Base-by-base conservation (phyloP, 140 eudicot genomes). In the Ambrosia hybrid region DNA sequence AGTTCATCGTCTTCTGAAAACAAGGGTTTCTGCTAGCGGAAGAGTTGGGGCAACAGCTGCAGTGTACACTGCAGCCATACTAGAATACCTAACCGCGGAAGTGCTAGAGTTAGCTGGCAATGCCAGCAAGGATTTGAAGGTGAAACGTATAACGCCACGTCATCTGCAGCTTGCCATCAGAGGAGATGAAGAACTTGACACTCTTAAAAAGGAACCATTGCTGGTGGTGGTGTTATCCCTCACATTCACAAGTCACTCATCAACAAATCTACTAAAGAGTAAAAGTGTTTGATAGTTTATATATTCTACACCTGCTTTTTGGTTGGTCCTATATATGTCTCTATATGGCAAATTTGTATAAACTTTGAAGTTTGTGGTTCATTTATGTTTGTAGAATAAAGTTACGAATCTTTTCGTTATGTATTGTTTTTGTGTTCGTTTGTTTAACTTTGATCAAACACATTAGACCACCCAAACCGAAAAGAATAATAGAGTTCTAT, bases 31-130 rank as follows among this genome's bases (percentile, higher is more conserved):
- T 33, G 79, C 96, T 2, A 80, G 80, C 4, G 96, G 89, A 49
- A 84, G 96, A 65, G 96, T 85, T 9, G 91, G 91, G 61, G 89
- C 96, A 51, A 88, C 91, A 0, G 91, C 96, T 14, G 96, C 89
- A 0, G 96, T 88, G 6, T 88, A 88, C 77, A 81, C 91, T 2
- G 89, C 96, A 13, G 88, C 95, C 0, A 85, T 85, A 46, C 61
- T 85, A 33, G 95, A 88, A 77, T 88, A 88, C 57, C 76, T 85
- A 53, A 88, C 91, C n/a, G 96, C 95, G 9, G 87, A 88, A 72
- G 91, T 88, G 30, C 79, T 88, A 34, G 91, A 88, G 63, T 73
- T 88, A 49, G 96, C 91, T 16, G 91, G 91, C 17, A 85, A 88
- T 30, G 96, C 96, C 6, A 88, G 96, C 77, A 88, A 88, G 77